These are phyloP conservation scores for Paraphaeosphaeria sporulosa DNA, from an alignment of 2,329 filamentous ascomycete species.

Conservation along the genomic window DNA sequence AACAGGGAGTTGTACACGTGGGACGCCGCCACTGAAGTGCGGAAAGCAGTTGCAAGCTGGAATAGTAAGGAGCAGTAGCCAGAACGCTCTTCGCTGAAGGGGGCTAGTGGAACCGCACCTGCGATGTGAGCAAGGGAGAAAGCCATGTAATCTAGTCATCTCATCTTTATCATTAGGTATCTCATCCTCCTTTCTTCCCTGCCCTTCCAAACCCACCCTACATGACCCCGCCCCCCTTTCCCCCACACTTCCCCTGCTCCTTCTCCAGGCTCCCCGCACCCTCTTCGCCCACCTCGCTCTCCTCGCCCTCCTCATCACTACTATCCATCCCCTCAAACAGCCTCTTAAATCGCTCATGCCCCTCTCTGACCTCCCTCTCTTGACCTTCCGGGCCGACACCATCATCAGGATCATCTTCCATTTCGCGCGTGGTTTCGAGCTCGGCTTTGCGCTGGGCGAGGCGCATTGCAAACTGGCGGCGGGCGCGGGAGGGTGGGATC, in stretches of 20 bases:
- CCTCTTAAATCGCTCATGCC: slow-evolving; percentile 41
- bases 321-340: slow-evolving; percentile 46
- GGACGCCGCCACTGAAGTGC: slow-evolving; percentile 21
- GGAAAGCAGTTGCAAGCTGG: slow-evolving; percentile 12
- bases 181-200: background rate
- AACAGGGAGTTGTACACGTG: slow-evolving; percentile 23
- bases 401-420: slow-evolving; percentile 29
- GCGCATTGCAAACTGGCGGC: slow-evolving; percentile 87
- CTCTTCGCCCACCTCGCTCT: slow-evolving; percentile 12
- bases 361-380: slow-evolving; percentile 41
- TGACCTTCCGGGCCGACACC: slow-evolving; percentile 25
- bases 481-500: slow-evolving; percentile 83
- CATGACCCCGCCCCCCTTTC: too few species aligned
- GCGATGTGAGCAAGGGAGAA: background rate
- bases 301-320: slow-evolving; percentile 34
- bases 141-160: background rate
- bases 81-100: too few species aligned
- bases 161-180: background rate
- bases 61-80: too few species aligned
- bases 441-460: slow-evolving; percentile 64
- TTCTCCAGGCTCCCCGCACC: slow-evolving; percentile 11
- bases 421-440: slow-evolving; percentile 34
- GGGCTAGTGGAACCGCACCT: background rate
- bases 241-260: slow-evolving; percentile 22
- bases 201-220: slow-evolving; percentile 1